A percentile compares a stretch with the other conserved stretches of the same genome.
phyloP scores from a whole-genome alignment of 805 yeast genomes.

The Grigorovia transvaalensis region DNA sequence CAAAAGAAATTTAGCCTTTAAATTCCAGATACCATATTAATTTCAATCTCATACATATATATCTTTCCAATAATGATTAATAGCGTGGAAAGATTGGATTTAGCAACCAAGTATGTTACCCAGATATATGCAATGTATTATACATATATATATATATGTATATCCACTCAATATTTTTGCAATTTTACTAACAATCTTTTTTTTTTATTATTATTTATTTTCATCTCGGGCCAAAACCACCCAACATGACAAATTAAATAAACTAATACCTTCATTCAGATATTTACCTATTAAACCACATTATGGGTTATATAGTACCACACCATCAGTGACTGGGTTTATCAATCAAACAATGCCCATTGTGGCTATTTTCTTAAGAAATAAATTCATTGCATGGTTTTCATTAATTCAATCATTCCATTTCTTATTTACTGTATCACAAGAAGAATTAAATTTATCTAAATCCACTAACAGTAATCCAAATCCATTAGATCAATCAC shows the following conservation, averaged over 20 bases:
- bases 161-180: background rate
- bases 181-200: constrained; percentile 11
- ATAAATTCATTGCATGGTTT: constrained; percentile 38
- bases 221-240: no score
- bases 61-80: constrained; percentile 13
- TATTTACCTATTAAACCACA: constrained; percentile 42
- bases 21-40: no score
- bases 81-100: constrained; percentile 30
- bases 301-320: constrained; percentile 35
- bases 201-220: background rate
- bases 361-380: constrained; percentile 57
- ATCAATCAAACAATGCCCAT: constrained; percentile 49
- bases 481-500: constrained; percentile 32
- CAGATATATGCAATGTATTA: no score
- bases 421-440: constrained; percentile 19
- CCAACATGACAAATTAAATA: background rate
- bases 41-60: no score
- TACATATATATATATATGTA: no score
- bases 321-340: constrained; percentile 31
- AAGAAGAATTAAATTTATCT: constrained; percentile 27
- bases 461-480: constrained; percentile 18
- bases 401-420: constrained; percentile 41
- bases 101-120: constrained; percentile 25
- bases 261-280: constrained; percentile 3
- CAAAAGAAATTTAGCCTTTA: no score